Evolutionary conservation across 805 yeast species (phyloP).

Genomic region (Candida anglica): DNA sequence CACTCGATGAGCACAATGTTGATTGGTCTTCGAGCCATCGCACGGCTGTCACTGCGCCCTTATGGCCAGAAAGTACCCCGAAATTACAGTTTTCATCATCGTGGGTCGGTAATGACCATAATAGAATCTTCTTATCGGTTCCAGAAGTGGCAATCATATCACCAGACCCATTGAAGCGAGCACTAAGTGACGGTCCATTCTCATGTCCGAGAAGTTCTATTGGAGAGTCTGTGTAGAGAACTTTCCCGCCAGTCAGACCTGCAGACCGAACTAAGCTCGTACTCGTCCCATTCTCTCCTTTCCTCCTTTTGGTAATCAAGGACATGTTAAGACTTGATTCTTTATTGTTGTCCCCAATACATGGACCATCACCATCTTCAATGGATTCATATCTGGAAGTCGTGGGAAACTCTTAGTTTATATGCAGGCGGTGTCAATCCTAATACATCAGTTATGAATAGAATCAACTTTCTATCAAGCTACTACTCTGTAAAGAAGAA

Average conservation of each 20-base stretch:
- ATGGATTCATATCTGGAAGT: no score
- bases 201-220: slow-evolving; percentile 48
- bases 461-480: no score
- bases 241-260: no score
- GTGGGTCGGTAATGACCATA: slow-evolving; percentile 41
- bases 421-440: no score
- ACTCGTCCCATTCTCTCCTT: neutral
- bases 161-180: slow-evolving; percentile 52
- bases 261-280: no score
- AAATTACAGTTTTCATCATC: slow-evolving; percentile 26
- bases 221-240: slow-evolving; percentile 21
- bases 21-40: slow-evolving; percentile 49
- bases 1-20: slow-evolving; percentile 44
- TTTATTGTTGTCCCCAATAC: no score
- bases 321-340: no score
- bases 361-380: no score
- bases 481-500: no score
- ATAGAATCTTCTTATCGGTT: slow-evolving; percentile 45
- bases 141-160: slow-evolving; percentile 59
- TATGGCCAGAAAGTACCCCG: slow-evolving; percentile 53
- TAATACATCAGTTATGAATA: no score
- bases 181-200: slow-evolving; percentile 50
- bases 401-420: no score
- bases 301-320: neutral
- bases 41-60: slow-evolving; percentile 59